Conservation (phyloP, 108 stramenopile genomes). For the Pseudonitzschia delicatissima region DNA sequence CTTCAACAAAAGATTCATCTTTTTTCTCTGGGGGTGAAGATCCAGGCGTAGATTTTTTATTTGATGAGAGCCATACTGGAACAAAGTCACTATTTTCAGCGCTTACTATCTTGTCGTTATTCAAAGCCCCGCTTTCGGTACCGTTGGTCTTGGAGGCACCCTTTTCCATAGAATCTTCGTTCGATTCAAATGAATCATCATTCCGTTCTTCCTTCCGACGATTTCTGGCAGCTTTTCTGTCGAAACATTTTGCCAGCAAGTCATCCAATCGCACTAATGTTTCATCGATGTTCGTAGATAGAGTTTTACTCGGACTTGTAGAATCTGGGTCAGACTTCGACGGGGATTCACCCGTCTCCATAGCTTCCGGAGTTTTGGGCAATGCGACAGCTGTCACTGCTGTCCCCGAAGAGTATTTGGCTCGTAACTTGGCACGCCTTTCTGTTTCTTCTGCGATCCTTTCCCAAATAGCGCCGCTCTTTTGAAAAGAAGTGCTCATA, state of each 20-base stretch:
- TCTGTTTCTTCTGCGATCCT: slow-evolving; percentile 3
- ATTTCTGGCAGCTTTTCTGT: not conserved
- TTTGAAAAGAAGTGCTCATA: not conserved
- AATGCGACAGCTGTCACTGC: not conserved
- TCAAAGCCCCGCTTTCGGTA: no score
- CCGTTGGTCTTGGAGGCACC: no score
- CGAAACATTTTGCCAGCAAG: not conserved
- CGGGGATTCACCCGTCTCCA: not conserved
- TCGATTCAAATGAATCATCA: not conserved
- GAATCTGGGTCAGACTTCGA: not conserved
- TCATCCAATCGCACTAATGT: slow-evolving; percentile 13
- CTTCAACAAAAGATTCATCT: no score
- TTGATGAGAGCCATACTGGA: not conserved
- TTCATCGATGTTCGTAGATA: slow-evolving; percentile 2
- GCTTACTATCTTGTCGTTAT: not conserved
- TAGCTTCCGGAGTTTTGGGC: not conserved
- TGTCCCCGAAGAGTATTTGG: slow-evolving; percentile 6
- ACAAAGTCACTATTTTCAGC: not conserved
- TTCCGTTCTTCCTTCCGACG: not conserved
- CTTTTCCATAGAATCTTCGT: not conserved
- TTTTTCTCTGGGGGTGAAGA: slow-evolving; percentile 11
- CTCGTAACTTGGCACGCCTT: slow-evolving; percentile 10
- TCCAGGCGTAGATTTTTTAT: not conserved
- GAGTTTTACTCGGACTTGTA: not conserved
- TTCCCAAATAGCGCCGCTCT: no score